Percentiles rank a stretch among this genome's conserved stretches.
Evolutionary conservation across 495 filamentous ascomycete genomes (phyloP).

Genomic region (Aspergillus cristatus): DNA sequence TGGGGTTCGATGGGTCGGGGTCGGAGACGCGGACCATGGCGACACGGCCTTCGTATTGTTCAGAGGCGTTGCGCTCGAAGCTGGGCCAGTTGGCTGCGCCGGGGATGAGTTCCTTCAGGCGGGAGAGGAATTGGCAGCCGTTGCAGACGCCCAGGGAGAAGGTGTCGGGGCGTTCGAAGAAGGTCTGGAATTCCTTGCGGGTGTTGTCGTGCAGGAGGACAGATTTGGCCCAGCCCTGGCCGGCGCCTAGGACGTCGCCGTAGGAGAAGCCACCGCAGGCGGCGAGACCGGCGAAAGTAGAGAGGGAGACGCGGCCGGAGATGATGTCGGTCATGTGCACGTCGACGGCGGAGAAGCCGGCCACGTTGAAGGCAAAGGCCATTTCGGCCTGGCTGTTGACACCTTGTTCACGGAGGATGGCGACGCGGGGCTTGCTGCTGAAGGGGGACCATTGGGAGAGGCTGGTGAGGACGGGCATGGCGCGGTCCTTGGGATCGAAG

Average conservation of each 20-base stretch:
- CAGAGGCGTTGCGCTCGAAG: constrained; percentile 75
- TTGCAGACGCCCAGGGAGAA: constrained; percentile 96
- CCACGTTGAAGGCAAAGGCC: constrained; percentile 89
- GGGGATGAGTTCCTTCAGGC: constrained; percentile 75
- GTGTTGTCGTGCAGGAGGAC: constrained; percentile 75
- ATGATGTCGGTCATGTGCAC: constrained; percentile 97
- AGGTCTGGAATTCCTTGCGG: constrained; percentile 65
- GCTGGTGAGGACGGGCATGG: constrained; percentile 57
- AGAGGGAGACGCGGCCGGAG: constrained; percentile 61
- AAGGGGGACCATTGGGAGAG: constrained; percentile 55
- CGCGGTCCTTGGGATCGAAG: constrained; percentile 71
- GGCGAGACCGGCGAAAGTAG: constrained; percentile 76
- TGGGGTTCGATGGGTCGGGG: constrained; percentile 45
- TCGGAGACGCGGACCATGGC: constrained; percentile 78
- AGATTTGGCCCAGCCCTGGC: constrained; percentile 93
- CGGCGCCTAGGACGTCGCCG: constrained; percentile 91
- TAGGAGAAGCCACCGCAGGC: constrained; percentile 97
- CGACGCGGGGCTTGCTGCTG: constrained; percentile 69
- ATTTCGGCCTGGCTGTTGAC: constrained; percentile 95
- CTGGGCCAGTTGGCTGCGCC: constrained; percentile 78
- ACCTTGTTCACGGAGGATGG: constrained; percentile 90
- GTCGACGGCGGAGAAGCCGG: constrained; percentile 85
- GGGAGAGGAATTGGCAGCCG: constrained; percentile 89
- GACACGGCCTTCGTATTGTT: constrained; percentile 88
- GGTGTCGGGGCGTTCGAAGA: constrained; percentile 84